Evolutionary conservation across 2,329 filamentous ascomycete species (phyloP).

Genomic region (Periconia sp.): DNA sequence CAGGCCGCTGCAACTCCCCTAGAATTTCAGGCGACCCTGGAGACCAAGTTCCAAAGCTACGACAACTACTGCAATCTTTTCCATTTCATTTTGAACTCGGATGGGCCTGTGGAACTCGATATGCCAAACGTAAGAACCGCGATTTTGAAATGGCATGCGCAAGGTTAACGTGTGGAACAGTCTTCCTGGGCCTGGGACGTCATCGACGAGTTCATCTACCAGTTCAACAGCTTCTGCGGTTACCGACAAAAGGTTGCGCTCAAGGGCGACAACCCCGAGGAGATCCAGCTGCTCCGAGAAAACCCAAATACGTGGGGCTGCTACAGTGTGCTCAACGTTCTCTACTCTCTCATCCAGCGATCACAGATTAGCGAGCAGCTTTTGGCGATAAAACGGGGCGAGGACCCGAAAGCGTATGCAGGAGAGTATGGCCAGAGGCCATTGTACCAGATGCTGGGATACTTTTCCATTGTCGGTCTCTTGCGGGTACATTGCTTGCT

Average conservation of each 20-base stretch:
- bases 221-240: slow-evolving; percentile 99
- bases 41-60: slow-evolving; percentile 98
- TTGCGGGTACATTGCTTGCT: slow-evolving; percentile 94
- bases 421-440: slow-evolving; percentile 95
- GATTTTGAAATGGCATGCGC: not conserved
- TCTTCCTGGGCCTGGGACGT: slow-evolving; percentile 99
- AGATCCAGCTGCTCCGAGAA: slow-evolving; percentile 86
- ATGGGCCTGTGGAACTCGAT: slow-evolving; percentile 96
- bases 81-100: slow-evolving; percentile 98
- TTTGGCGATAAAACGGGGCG: slow-evolving; percentile 88
- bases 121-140: slow-evolving; percentile 78
- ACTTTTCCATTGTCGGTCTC: slow-evolving; percentile 98
- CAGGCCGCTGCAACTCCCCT: slow-evolving; percentile 90
- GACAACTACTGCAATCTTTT: slow-evolving; percentile 99
- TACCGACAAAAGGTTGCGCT: slow-evolving; percentile 92
- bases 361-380: slow-evolving; percentile 99
- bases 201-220: slow-evolving; percentile 99
- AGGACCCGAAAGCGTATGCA: slow-evolving; percentile 83
- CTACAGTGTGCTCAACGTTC: slow-evolving; percentile 98
- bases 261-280: slow-evolving; percentile 82
- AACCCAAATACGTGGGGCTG: slow-evolving; percentile 99
- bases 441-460: slow-evolving; percentile 96
- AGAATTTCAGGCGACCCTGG: slow-evolving; percentile 92
- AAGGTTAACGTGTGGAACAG: slow-evolving; percentile 50
- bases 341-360: slow-evolving; percentile 97